A percentile compares a stretch with the other conserved stretches of the same genome.
These are phyloP conservation scores for Gymnopus androsaceus DNA, from an alignment of 1,284 basidiomycete species.

Conservation along the genomic window DNA sequence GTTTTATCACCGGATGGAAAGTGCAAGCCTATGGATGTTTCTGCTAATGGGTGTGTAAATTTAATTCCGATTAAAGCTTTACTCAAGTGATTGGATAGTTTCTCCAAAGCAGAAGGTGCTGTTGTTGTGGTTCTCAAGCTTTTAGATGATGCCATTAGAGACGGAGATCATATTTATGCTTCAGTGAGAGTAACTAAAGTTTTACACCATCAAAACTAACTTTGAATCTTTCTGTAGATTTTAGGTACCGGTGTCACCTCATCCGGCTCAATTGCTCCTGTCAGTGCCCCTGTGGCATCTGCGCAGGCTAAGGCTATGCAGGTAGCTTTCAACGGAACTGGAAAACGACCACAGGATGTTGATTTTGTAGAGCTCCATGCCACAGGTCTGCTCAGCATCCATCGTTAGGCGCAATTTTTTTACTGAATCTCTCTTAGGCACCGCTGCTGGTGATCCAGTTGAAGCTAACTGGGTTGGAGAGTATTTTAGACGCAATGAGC, in stretches of 20 bases:
- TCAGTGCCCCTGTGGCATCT: conserved; percentile 31
- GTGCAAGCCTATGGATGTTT: too few species aligned
- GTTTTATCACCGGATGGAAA: too few species aligned
- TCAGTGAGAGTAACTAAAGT: conserved; percentile 18
- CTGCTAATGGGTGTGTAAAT: too few species aligned
- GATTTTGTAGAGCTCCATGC: conserved; percentile 49
- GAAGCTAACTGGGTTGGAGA: conserved; percentile 46
- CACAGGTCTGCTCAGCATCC: conserved; percentile 31
- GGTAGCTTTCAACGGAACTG: conserved; percentile 31
- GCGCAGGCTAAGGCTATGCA: conserved; percentile 36
- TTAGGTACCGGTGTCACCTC: conserved; percentile 37
- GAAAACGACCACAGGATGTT: conserved; percentile 33
- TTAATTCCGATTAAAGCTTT: too few species aligned
- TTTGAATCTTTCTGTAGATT: conserved; percentile 26
- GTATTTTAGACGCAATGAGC: conserved; percentile 29
- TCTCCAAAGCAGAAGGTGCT: conserved; percentile 26
- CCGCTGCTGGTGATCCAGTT: conserved; percentile 45
- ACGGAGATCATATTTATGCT: conserved; percentile 29
- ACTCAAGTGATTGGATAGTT: too few species aligned
- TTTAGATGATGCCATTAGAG: conserved; percentile 26
- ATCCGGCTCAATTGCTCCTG: conserved; percentile 32
- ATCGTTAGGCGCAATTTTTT: too few species aligned
- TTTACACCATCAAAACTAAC: neutral
- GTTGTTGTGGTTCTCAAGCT: conserved; percentile 27
- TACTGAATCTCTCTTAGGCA: conserved; percentile 27